A percentile compares a stretch with the other conserved stretches of the same genome.
These are phyloP conservation scores for Aspergillus sp. DNA, from an alignment of 2,329 filamentous ascomycete species.

Conservation along the genomic window DNA sequence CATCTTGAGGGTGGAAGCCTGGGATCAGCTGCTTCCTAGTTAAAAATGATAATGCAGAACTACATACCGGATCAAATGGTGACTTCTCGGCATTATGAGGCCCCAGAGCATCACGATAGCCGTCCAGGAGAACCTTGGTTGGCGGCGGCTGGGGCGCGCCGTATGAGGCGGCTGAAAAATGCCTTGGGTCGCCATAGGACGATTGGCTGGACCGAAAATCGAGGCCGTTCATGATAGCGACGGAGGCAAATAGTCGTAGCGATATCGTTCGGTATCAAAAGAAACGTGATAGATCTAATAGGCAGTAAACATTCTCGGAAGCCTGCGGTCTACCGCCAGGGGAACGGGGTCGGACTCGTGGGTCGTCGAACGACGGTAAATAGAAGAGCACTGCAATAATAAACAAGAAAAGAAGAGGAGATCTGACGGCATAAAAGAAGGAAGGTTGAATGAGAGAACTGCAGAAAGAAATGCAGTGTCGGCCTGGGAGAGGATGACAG, in stretches of 20 bases:
- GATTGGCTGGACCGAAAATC: conserved; percentile 42
- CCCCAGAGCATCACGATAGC: conserved; percentile 59
- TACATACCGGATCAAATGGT: conserved; percentile 58
- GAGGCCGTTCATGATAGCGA: conserved; percentile 32
- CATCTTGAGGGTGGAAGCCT: conserved; percentile 48
- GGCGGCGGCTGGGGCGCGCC: conserved; percentile 33
- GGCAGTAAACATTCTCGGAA: conserved; percentile 17
- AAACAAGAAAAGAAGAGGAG: neutral
- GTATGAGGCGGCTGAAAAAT: conserved; percentile 36
- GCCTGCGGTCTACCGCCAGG: conserved; percentile 8
- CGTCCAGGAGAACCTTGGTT: conserved; percentile 55
- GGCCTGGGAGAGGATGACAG: neutral
- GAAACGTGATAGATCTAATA: conserved; percentile 10
- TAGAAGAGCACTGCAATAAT: neutral
- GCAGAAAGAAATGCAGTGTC: neutral
- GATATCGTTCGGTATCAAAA: neutral
- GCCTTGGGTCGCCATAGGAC: conserved; percentile 42
- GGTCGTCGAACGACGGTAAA: neutral
- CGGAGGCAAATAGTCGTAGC: conserved; percentile 5
- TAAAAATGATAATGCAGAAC: neutral
- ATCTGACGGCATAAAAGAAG: neutral
- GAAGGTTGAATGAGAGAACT: neutral
- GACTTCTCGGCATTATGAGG: conserved; percentile 56
- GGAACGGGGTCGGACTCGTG: neutral
- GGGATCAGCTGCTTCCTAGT: neutral